Percentiles rank a stretch among this genome's conserved stretches.
These are phyloP conservation scores for Leptoxyphium fumago DNA, from an alignment of 2,329 filamentous ascomycete species.

Conservation along the genomic window DNA sequence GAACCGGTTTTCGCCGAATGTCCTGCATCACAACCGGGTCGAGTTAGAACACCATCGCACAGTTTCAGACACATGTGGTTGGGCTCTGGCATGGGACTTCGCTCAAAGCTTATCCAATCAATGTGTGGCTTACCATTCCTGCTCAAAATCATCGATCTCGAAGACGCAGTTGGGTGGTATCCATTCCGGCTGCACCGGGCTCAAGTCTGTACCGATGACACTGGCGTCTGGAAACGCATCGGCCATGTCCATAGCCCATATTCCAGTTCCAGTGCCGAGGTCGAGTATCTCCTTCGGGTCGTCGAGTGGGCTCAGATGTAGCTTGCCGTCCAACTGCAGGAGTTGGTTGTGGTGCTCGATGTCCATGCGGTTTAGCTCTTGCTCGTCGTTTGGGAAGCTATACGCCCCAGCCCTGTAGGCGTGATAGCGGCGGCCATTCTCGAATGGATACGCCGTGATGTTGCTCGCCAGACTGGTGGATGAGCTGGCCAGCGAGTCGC, in stretches of 20 bases:
- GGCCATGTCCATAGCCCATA: conserved; percentile 37
- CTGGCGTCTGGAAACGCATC: conserved; percentile 14
- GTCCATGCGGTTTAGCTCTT: conserved; percentile 17
- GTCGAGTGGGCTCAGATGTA: conserved; percentile 29
- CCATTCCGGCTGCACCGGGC: conserved; percentile 20
- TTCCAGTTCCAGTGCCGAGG: conserved; percentile 33
- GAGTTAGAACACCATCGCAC: too few species aligned
- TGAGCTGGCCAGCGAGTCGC: conserved; percentile 11
- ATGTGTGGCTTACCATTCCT: conserved; percentile 13
- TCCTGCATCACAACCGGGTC: conserved; percentile 19
- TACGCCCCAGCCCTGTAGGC: conserved; percentile 16
- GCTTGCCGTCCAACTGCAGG: conserved; percentile 14
- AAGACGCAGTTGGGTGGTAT: conserved; percentile 17
- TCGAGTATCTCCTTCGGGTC: conserved; percentile 31
- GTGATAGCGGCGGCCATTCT: conserved; percentile 15
- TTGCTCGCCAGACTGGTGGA: conserved; percentile 4
- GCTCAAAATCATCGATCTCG: conserved; percentile 18
- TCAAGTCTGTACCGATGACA: conserved; percentile 24
- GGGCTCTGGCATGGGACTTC: too few species aligned
- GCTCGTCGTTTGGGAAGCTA: conserved; percentile 20
- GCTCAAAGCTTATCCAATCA: too few species aligned
- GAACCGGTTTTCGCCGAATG: conserved; percentile 21
- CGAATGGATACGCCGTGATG: conserved; percentile 3
- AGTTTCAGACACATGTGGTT: too few species aligned
- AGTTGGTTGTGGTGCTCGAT: conserved; percentile 19